Evolutionary conservation across 352 stramenopile genomes (phyloP).

Genomic region (Phytophthora kernoviae): DNA sequence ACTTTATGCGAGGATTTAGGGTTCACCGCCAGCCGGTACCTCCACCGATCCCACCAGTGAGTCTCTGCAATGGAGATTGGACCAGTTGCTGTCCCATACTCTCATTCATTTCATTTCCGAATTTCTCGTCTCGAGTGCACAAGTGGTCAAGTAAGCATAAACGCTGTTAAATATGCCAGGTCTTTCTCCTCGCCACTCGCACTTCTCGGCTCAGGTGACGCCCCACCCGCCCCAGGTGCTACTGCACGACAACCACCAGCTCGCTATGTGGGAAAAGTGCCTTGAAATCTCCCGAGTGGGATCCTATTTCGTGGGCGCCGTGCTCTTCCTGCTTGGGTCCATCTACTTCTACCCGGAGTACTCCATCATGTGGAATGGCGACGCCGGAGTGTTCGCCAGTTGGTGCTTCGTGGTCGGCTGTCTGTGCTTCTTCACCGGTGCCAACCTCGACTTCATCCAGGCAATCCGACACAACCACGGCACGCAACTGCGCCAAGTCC

Average conservation of each 20-base stretch:
- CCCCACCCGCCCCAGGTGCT: slow-evolving; percentile 27
- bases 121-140: slow-evolving; percentile 7
- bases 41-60: slow-evolving; percentile 6
- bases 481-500: slow-evolving; percentile 47
- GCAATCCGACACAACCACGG: slow-evolving; percentile 63
- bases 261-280: slow-evolving; percentile 49
- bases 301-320: slow-evolving; percentile 63
- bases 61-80: slow-evolving; percentile 1
- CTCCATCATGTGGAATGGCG: slow-evolving; percentile 59
- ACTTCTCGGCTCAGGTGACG: slow-evolving; percentile 31
- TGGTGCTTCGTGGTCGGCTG: slow-evolving; percentile 81
- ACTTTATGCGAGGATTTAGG: slow-evolving; percentile 22
- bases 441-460: slow-evolving; percentile 79
- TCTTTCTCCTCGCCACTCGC: slow-evolving; percentile 34
- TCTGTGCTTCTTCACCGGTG: slow-evolving; percentile 66
- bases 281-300: slow-evolving; percentile 58
- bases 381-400: slow-evolving; percentile 62
- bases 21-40: slow-evolving; percentile 22
- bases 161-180: slow-evolving; percentile 25
- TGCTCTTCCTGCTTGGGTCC: slow-evolving; percentile 79
- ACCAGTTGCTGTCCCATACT: slow-evolving; percentile 1
- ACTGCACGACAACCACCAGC: slow-evolving; percentile 18
- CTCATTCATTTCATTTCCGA: slow-evolving; percentile 31
- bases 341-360: slow-evolving; percentile 85
- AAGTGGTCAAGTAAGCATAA: slow-evolving; percentile 20